A percentile compares a stretch with the other conserved stretches of the same genome.
Conservation (phyloP, 2,329 filamentous ascomycete genomes). For the Trichoderma sp. region DNA sequence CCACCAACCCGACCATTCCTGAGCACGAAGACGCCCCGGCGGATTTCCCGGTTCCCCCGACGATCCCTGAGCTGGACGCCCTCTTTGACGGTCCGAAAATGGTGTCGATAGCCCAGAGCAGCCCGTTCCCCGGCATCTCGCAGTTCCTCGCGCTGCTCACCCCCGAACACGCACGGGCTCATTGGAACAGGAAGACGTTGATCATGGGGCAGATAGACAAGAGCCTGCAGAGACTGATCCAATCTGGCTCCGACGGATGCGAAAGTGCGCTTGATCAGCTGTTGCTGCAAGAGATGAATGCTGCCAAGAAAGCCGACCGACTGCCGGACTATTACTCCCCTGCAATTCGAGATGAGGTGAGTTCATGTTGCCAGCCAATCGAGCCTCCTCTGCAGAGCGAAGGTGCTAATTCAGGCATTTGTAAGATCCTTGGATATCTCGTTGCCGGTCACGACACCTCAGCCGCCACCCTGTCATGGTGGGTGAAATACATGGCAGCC, state of each 20-base stretch:
- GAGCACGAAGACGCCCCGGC: conserved; percentile 17
- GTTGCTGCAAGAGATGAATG: conserved; percentile 39
- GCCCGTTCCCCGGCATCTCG: conserved; percentile 31
- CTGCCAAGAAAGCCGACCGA: conserved; percentile 38
- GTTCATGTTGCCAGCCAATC: not conserved
- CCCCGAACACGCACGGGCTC: conserved; percentile 34
- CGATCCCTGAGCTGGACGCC: conserved; percentile 32
- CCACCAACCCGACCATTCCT: not conserved
- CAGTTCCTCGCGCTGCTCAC: conserved; percentile 35
- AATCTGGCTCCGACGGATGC: conserved; percentile 22
- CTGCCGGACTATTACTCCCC: conserved; percentile 39
- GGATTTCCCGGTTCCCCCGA: conserved; percentile 29
- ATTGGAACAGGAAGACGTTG: conserved; percentile 33
- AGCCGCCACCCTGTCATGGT: conserved; percentile 37
- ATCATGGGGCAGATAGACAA: conserved; percentile 33
- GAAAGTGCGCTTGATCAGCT: conserved; percentile 41
- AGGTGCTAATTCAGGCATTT: conserved; percentile 21
- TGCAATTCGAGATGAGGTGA: conserved; percentile 42
- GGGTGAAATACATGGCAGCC: conserved; percentile 36
- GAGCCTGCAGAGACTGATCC: conserved; percentile 31
- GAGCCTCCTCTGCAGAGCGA: too few species aligned
- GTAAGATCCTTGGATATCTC: conserved; percentile 36
- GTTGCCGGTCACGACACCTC: conserved; percentile 40
- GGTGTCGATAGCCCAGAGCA: conserved; percentile 34
- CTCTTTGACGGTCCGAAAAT: conserved; percentile 36